Conservation (phyloP, 148 eudicot species). For the Drosera capensis region DNA sequence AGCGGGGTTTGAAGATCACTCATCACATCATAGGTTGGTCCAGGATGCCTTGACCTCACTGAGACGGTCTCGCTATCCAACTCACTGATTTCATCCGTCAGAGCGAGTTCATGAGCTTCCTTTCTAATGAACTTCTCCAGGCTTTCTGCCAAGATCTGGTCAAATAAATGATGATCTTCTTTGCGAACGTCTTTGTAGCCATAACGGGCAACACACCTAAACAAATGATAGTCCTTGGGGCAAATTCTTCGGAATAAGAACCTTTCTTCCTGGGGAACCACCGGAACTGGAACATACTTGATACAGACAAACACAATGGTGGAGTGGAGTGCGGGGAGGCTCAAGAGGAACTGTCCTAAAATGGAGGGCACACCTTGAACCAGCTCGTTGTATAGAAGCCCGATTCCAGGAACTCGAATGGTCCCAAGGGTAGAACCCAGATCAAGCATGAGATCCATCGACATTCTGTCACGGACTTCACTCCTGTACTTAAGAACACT, state of each 20-base stretch:
- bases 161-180: conserved; percentile 76
- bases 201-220: conserved; percentile 77
- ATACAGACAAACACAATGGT: conserved; percentile 73
- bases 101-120: conserved; percentile 55
- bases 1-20: conserved; percentile 46
- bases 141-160: conserved; percentile 56
- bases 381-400: conserved; percentile 72
- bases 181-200: conserved; percentile 89
- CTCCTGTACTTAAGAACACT: conserved; percentile 80
- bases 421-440: conserved; percentile 80
- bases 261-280: conserved; percentile 84
- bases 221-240: conserved; percentile 85
- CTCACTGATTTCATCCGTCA: conserved; percentile 36
- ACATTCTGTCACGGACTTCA: conserved; percentile 64
- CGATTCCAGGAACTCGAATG: conserved; percentile 69
- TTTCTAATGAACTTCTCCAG: conserved; percentile 54
- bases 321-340: conserved; percentile 84
- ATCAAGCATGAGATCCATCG: conserved; percentile 64
- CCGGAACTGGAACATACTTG: conserved; percentile 72
- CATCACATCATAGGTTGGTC: conserved; percentile 8
- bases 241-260: conserved; percentile 73
- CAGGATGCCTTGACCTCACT: conserved; percentile 24
- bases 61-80: conserved; percentile 30
- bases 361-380: conserved; percentile 88
- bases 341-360: conserved; percentile 60